These are phyloP conservation scores for Paramecium caudatum DNA, from an alignment of 73 alveolate species.

Conservation along the genomic window DNA sequence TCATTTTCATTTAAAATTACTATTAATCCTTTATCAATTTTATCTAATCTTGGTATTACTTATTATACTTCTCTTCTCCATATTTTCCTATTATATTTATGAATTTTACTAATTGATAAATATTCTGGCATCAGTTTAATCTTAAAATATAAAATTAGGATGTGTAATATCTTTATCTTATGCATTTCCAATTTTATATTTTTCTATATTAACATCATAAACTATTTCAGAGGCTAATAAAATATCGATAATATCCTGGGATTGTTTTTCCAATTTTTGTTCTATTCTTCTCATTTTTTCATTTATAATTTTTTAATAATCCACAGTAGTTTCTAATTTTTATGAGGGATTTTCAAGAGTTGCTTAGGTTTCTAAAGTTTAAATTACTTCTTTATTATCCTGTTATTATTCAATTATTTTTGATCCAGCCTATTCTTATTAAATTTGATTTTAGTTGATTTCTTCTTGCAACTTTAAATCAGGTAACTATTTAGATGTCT, in stretches of 20 bases:
- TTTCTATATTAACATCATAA: not conserved
- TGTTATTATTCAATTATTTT: too few relatives aligned
- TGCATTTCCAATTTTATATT: not conserved
- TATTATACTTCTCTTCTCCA: constrained; percentile 7
- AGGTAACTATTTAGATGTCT: too few relatives aligned
- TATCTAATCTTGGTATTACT: not conserved
- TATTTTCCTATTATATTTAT: not conserved
- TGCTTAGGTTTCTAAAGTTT: too few relatives aligned
- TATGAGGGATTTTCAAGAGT: too few relatives aligned
- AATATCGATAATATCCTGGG: not conserved
- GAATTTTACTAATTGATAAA: not conserved
- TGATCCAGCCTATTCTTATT: too few relatives aligned
- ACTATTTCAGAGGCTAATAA: constrained; percentile 19
- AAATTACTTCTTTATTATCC: too few relatives aligned
- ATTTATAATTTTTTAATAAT: not conserved
- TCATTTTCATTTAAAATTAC: not conserved
- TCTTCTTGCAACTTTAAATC: too few relatives aligned
- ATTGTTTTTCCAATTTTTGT: not conserved
- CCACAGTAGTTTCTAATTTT: too few relatives aligned
- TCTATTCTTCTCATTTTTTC: not conserved
- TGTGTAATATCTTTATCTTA: not conserved
- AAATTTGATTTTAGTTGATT: too few relatives aligned
- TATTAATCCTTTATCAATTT: not conserved
- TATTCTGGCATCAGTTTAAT: not conserved
- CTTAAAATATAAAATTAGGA: not conserved